phyloP scores from a whole-genome alignment of 768 basidiomycete genomes.

The Pleurotus sapidus region DNA sequence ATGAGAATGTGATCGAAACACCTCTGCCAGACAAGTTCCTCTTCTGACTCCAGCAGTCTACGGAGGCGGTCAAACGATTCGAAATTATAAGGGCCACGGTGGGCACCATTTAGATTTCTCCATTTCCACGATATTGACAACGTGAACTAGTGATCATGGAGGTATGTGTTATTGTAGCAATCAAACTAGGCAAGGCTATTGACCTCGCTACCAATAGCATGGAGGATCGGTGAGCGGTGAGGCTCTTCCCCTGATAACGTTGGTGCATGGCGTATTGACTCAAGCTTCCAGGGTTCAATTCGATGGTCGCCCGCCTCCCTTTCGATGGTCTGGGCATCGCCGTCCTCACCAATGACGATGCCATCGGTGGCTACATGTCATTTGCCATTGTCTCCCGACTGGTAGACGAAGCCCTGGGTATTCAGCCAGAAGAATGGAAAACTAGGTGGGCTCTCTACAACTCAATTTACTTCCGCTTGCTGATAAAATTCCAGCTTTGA shows the following conservation, averaged over 20 bases:
- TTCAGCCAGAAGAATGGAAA: constrained; percentile 21
- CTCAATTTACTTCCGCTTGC: neutral
- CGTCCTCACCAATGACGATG: constrained; percentile 13
- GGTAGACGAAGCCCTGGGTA: constrained; percentile 11
- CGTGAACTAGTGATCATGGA: neutral
- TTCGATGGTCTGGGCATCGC: constrained; percentile 9
- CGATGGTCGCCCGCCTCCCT: constrained; percentile 13
- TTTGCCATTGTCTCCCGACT: constrained; percentile 8
- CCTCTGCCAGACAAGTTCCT: constrained; percentile 10
- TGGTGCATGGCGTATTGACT: neutral
- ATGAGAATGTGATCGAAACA: neutral
- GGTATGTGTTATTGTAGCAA: neutral
- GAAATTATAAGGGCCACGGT: constrained; percentile 25
- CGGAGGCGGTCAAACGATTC: constrained; percentile 22
- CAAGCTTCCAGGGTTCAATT: constrained; percentile 14
- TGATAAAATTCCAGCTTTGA: neutral
- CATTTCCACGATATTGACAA: neutral
- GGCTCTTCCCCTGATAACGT: neutral
- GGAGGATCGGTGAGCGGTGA: neutral
- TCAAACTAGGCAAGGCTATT: neutral
- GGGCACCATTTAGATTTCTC: neutral
- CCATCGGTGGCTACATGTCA: constrained; percentile 4
- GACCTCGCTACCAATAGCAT: neutral
- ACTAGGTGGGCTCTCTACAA: constrained; percentile 10
- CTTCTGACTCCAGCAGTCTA: constrained; percentile 22